Conservation (phyloP, 2,329 filamentous ascomycete species). For the Chaetomiaceae sp. region DNA sequence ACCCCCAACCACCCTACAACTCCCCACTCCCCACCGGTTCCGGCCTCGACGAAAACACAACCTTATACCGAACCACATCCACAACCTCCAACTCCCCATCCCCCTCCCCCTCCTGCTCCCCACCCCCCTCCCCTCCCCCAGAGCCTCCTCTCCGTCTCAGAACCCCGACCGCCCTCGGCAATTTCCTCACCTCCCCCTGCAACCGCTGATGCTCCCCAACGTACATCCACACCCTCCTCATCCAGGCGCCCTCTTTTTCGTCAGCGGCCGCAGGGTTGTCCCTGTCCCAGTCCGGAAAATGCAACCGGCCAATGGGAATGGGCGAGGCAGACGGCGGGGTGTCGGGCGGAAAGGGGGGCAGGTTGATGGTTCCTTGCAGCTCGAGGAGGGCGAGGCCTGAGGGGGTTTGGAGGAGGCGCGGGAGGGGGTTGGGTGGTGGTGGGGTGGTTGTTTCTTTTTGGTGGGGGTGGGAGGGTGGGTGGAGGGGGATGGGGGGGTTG, state of each 20-base stretch:
- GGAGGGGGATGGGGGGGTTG: slow-evolving; percentile 27
- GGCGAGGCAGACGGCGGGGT: slow-evolving; percentile 20
- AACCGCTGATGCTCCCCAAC: slow-evolving; percentile 84
- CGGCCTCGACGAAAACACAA: slow-evolving; percentile 77
- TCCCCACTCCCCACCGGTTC: slow-evolving; percentile 59
- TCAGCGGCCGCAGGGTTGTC: slow-evolving; percentile 35
- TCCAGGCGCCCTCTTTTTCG: slow-evolving; percentile 62
- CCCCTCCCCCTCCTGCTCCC: slow-evolving; percentile 38
- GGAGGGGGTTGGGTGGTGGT: slow-evolving; percentile 54
- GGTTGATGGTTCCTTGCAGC: slow-evolving; percentile 85
- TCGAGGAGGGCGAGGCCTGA: slow-evolving; percentile 85
- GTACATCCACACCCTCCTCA: slow-evolving; percentile 84
- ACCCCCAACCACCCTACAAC: neutral
- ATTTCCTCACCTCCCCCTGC: slow-evolving; percentile 83
- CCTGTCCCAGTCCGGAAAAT: slow-evolving; percentile 53
- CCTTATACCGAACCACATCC: slow-evolving; percentile 81
- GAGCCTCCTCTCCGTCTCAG: slow-evolving; percentile 51
- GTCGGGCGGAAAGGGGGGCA: slow-evolving; percentile 44
- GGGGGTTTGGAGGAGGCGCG: slow-evolving; percentile 80
- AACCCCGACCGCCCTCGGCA: slow-evolving; percentile 74
- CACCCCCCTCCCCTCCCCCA: slow-evolving; percentile 43
- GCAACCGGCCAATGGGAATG: slow-evolving; percentile 39
- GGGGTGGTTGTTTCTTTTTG: no score
- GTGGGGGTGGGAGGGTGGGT: slow-evolving; percentile 26
- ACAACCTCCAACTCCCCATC: slow-evolving; percentile 70